These are phyloP conservation scores for Botrytis galanthina DNA, from an alignment of 2,329 filamentous ascomycete genomes.

Conservation along the genomic window DNA sequence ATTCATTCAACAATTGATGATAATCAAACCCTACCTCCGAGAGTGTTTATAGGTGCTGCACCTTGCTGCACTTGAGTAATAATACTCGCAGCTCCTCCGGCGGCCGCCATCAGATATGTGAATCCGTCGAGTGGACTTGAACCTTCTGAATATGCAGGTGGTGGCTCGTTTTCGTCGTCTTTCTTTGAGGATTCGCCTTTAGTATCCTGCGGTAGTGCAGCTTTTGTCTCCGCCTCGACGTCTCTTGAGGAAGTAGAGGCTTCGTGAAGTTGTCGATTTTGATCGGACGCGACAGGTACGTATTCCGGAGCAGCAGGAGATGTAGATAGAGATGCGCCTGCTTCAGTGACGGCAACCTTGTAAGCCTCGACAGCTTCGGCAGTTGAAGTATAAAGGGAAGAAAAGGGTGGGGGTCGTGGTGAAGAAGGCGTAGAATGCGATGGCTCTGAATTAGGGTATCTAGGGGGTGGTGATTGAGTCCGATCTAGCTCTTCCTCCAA, in stretches of 20 bases:
- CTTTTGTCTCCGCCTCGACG: constrained; percentile 72
- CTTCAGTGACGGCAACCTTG: constrained; percentile 41
- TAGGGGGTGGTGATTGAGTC: constrained; percentile 55
- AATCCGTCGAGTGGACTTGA: constrained; percentile 89
- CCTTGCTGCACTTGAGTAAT: constrained; percentile 98
- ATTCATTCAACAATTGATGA: not conserved
- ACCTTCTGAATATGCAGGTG: constrained; percentile 94
- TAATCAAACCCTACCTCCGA: constrained; percentile 64
- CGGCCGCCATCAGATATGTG: constrained; percentile 95
- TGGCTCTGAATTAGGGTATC: constrained; percentile 55
- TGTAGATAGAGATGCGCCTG: constrained; percentile 42
- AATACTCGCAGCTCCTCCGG: constrained; percentile 95
- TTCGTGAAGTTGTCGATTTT: constrained; percentile 28
- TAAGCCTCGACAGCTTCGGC: constrained; percentile 41
- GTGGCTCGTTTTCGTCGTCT: constrained; percentile 82
- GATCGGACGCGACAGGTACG: constrained; percentile 45
- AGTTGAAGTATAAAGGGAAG: constrained; percentile 54
- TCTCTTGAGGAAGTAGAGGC: constrained; percentile 42
- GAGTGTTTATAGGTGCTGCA: constrained; percentile 77
- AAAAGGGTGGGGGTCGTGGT: constrained; percentile 57
- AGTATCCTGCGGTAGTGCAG: constrained; percentile 75
- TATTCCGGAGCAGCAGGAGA: constrained; percentile 62
- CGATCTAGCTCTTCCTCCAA: constrained; percentile 39
- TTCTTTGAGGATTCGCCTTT: constrained; percentile 76
- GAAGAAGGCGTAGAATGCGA: constrained; percentile 47